Percentiles rank a stretch among this genome's conserved stretches.
Evolutionary conservation across 306 rosid species (phyloP).

Genomic region (Rubus idaeus): DNA sequence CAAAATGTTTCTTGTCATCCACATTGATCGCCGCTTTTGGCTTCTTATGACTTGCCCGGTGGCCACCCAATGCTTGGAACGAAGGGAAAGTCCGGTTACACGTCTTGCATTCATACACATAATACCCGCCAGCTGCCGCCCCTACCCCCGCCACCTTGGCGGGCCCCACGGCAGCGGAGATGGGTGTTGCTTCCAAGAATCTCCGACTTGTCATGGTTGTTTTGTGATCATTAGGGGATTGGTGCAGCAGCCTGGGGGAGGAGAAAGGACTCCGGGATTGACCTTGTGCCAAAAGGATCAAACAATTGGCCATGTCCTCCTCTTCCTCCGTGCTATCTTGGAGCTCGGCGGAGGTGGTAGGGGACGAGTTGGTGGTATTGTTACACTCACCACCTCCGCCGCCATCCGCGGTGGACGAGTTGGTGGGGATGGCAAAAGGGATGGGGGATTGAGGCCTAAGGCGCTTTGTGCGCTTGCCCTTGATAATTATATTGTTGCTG

Average conservation of each 20-base stretch:
- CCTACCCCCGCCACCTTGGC: neutral
- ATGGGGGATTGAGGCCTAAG: conserved; percentile 81
- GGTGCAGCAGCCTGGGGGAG: conserved; percentile 12
- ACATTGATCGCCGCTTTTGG: conserved; percentile 41
- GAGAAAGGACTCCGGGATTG: conserved; percentile 33
- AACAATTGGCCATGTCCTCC: conserved; percentile 86
- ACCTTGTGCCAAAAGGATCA: conserved; percentile 81
- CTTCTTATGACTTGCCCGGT: conserved; percentile 88
- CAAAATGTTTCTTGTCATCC: conserved; percentile 20
- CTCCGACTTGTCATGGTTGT: conserved; percentile 29
- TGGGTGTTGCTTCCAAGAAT: conserved; percentile 50
- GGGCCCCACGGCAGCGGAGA: conserved; percentile 7
- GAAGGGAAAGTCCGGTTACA: conserved; percentile 78
- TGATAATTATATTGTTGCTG: conserved; percentile 32
- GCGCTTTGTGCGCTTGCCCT: conserved; percentile 93
- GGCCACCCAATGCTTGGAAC: conserved; percentile 88
- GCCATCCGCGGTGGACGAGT: conserved; percentile 35
- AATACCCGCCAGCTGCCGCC: conserved; percentile 37
- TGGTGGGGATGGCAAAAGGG: conserved; percentile 47
- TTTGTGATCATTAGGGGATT: neutral
- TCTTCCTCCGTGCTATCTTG: conserved; percentile 59
- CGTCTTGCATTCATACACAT: conserved; percentile 80
- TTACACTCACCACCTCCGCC: neutral
- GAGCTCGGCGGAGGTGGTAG: conserved; percentile 39
- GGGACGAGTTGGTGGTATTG: conserved; percentile 24